Base-by-base conservation (phyloP, 1,139 yeast genomes). In the Diutina ranongensis region DNA sequence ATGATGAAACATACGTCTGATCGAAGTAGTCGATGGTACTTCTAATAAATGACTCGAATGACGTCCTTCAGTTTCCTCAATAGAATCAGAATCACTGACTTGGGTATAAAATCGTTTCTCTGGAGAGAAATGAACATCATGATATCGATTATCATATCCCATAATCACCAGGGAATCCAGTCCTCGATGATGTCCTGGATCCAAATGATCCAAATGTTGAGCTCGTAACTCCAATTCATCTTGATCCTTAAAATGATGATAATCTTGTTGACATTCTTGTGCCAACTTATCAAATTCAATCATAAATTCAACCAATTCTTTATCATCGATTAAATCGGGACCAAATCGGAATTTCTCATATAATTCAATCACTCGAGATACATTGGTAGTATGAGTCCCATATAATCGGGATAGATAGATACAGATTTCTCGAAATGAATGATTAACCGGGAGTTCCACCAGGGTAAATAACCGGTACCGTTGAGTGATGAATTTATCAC, bases 311-410 rank as follows among this genome's bases (percentile, higher is more conserved):
- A 78, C 63, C 55, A 88, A 78, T 45, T 83, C 82, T 1, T 61
- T 65, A 50, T 83, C 81, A 1, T 71, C 61, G 13, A 87, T 76
- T 18, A 80, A 70, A 21, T 70, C 61, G 1, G 83, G 83, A 1
- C 94, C 76, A 59, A 79, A 89, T 50, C 88, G 67, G 34, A 83
- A 70, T 45, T 67, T 67, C 52, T 88, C 96, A 61, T 87, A 88
- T n/a, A 76, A 60, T 1, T 63, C 65, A 10, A 81, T 63, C 51
- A 81, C 55, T 33, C 52, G 56, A 7, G 19, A 15, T n/a, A 22
- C n/a, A 10, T 35, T 35, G 27, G 16, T 21, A 13, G 20, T 22
- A 8, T 35, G 21, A 13, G 13, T 45, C 22, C 49, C 50, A 12
- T 46, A 48, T 3, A 48, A 47, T 45, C 52, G 50, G 38, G 52